Evolutionary conservation across 352 stramenopile genomes (phyloP).

Genomic region (Globisporangium carolinianum): DNA sequence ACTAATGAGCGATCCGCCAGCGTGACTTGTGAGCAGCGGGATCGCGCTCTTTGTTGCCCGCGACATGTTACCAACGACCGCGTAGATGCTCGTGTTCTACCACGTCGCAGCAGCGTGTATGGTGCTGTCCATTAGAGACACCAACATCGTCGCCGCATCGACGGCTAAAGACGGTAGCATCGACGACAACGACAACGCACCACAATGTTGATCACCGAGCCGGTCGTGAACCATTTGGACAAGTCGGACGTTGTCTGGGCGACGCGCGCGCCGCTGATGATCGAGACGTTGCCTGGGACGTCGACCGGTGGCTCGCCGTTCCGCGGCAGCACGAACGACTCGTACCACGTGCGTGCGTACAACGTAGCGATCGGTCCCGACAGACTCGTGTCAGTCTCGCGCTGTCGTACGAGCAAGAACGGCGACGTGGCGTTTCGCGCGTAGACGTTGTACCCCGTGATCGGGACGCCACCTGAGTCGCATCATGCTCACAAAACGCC

Average conservation of each 20-base stretch:
- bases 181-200: slow-evolving; percentile 6
- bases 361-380: slow-evolving; percentile 20
- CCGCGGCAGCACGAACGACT: slow-evolving; percentile 41
- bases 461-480: slow-evolving; percentile 21
- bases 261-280: slow-evolving; percentile 20
- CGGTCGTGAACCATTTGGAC: slow-evolving; percentile 17
- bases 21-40: slow-evolving; percentile 20
- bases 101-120: background rate
- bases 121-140: too few species aligned
- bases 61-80: slow-evolving; percentile 36
- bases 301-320: slow-evolving; percentile 13
- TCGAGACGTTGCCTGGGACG: slow-evolving; percentile 30
- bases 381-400: slow-evolving; percentile 3
- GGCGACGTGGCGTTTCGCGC: slow-evolving; percentile 16
- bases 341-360: slow-evolving; percentile 33
- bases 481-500: background rate
- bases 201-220: slow-evolving; percentile 29
- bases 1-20: slow-evolving; percentile 19
- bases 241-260: slow-evolving; percentile 36
- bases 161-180: background rate
- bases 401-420: slow-evolving; percentile 23
- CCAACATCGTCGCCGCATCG: too few species aligned
- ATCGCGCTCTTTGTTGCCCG: slow-evolving; percentile 24
- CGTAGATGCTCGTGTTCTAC: slow-evolving; percentile 7
- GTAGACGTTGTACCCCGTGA: slow-evolving; percentile 34